phyloP scores from a whole-genome alignment of 2,329 filamentous ascomycete species.

The Aurifilum marmelostoma region DNA sequence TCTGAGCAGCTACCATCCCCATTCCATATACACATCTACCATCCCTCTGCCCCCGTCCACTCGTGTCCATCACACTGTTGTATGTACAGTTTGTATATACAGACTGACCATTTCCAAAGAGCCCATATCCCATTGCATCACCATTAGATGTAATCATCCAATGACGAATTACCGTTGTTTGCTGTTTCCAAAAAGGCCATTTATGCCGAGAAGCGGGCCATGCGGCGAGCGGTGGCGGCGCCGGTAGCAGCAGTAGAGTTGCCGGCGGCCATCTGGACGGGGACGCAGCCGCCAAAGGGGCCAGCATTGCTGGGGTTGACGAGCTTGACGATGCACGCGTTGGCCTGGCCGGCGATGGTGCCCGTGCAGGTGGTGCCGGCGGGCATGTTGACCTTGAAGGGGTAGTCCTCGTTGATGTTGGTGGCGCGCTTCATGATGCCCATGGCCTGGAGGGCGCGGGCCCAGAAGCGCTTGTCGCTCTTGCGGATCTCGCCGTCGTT shows the following conservation, averaged over 20 bases:
- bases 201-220: constrained; percentile 27
- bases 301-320: constrained; percentile 33
- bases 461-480: constrained; percentile 30
- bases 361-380: constrained; percentile 36
- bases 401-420: constrained; percentile 33
- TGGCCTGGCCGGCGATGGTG: constrained; percentile 32
- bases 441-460: constrained; percentile 26
- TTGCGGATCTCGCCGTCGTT: constrained; percentile 40
- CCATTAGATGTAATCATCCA: neutral
- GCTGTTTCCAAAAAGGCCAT: too few species aligned
- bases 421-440: constrained; percentile 30
- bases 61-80: neutral
- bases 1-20: constrained; percentile 3
- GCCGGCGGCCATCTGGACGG: constrained; percentile 27
- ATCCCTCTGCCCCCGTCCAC: neutral
- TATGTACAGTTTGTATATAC: constrained; percentile 7
- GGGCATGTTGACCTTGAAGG: constrained; percentile 35
- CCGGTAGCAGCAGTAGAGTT: constrained; percentile 15
- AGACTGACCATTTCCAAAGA: neutral
- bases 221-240: constrained; percentile 26
- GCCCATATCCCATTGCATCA: neutral
- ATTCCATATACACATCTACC: neutral
- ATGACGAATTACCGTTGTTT: neutral
- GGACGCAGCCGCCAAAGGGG: constrained; percentile 29
- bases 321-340: constrained; percentile 38